Evolutionary conservation across 805 yeast genomes (phyloP).

Genomic region (Metschnikowia colocasiae): DNA sequence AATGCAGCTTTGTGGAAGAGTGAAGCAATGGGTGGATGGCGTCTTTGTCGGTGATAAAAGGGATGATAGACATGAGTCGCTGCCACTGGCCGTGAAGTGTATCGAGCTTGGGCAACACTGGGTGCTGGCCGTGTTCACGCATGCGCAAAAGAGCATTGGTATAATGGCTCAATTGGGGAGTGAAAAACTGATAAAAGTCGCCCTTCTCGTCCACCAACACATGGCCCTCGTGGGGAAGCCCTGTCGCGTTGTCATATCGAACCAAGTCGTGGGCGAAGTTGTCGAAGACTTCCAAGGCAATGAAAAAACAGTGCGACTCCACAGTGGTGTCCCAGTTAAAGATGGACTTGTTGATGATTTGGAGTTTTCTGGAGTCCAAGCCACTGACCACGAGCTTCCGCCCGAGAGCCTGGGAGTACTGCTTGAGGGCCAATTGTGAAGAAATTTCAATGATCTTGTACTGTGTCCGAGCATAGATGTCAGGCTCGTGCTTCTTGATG

Average conservation of each 20-base stretch:
- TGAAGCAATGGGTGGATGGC: constrained; percentile 59
- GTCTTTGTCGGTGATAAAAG: constrained; percentile 28
- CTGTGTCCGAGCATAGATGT: constrained; percentile 62
- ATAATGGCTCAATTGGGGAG: constrained; percentile 57
- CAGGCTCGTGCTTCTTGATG: constrained; percentile 61
- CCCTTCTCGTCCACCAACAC: constrained; percentile 70
- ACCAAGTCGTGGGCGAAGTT: constrained; percentile 80
- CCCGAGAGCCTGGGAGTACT: constrained; percentile 36
- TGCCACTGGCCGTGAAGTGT: constrained; percentile 23
- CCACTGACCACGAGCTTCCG: constrained; percentile 33
- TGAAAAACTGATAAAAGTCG: constrained; percentile 70
- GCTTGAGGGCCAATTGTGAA: constrained; percentile 56
- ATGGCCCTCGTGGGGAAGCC: constrained; percentile 71
- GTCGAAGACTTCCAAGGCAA: constrained; percentile 81
- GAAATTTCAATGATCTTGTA: constrained; percentile 75
- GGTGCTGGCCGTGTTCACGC: constrained; percentile 44
- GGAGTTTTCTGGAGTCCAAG: constrained; percentile 55
- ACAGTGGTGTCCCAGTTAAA: constrained; percentile 66
- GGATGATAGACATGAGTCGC: constrained; percentile 27
- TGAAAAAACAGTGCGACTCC: constrained; percentile 65
- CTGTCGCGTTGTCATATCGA: constrained; percentile 64
- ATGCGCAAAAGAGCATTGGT: constrained; percentile 53
- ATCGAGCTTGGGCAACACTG: constrained; percentile 30
- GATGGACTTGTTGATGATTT: constrained; percentile 68
- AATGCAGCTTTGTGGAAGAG: constrained; percentile 37